These are phyloP conservation scores for Metarhizium humberi DNA, from an alignment of 2,329 filamentous ascomycete species.

Conservation along the genomic window DNA sequence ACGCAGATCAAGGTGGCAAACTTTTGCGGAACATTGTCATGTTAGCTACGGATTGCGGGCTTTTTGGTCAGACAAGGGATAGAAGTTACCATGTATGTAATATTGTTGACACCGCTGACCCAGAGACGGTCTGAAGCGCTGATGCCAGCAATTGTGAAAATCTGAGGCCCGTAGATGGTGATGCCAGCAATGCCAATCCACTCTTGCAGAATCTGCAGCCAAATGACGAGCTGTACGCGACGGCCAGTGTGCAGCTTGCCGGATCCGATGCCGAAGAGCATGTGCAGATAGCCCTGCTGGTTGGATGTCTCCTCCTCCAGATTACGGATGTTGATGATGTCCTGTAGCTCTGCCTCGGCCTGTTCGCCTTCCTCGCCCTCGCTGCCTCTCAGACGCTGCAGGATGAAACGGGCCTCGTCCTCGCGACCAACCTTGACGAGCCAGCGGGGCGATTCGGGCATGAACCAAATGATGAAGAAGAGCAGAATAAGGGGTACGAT, in stretches of 20 bases:
- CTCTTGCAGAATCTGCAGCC: constrained; percentile 63
- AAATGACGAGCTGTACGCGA: constrained; percentile 60
- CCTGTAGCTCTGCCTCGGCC: constrained; percentile 56
- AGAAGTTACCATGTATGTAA: constrained; percentile 34
- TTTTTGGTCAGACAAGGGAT: background rate
- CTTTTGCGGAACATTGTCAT: background rate
- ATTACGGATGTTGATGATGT: constrained; percentile 55
- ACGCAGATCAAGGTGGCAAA: constrained; percentile 60
- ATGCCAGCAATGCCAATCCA: constrained; percentile 64
- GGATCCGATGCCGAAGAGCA: constrained; percentile 58
- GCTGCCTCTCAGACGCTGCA: constrained; percentile 53
- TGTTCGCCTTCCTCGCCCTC: constrained; percentile 39
- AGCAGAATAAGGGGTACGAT: constrained; percentile 54
- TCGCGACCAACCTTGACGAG: constrained; percentile 56
- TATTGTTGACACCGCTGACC: constrained; percentile 48
- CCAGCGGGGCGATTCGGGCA: constrained; percentile 62
- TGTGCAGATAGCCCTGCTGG: constrained; percentile 50
- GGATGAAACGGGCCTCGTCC: constrained; percentile 58
- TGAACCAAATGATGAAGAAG: constrained; percentile 50
- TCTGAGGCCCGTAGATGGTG: constrained; percentile 47
- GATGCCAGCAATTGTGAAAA: constrained; percentile 61
- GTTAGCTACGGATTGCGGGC: background rate
- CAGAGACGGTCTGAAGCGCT: constrained; percentile 50
- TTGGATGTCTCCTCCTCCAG: constrained; percentile 52
- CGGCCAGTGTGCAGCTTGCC: constrained; percentile 57